Base-by-base conservation (phyloP, 495 filamentous ascomycete species). In the Saxophila tyrrhenica region DNA sequence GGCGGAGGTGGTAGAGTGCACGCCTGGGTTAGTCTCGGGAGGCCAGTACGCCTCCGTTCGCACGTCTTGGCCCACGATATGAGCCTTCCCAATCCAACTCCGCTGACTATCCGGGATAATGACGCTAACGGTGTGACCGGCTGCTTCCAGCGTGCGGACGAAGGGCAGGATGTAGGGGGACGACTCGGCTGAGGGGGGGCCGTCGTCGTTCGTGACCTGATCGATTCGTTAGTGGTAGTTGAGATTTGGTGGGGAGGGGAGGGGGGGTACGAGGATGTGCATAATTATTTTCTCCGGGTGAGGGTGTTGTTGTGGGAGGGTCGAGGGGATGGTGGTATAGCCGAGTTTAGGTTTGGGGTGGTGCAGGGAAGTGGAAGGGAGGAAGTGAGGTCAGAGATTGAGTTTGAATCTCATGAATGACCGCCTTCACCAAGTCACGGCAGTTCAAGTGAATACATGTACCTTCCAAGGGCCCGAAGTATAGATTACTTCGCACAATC, bases 31-130 rank as follows among this genome's bases (percentile, higher is more conserved):
- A 64, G 84, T 79, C 50, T 77, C 73, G 79, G 75, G 73, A 8
- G 86, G 85, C 52, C 47, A 58, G 74, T 90, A 98, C 70, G 95
- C 94, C n/a, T 81, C 82, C 2, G 90, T 88, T 55, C 84, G 86
- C 39, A 94, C 79, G 19, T 84, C 83, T 61, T 87, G 81, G 51
- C 88, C 88, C 56, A 95, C 83, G 42, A 96, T 81, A 65, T 97
- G 91, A 20, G 92, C 92, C 73, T 98, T 98, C 52, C 89, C 89
- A 61, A 98, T 96, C 92, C 92, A 98, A 50, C 87, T 94, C 46
- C 90, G 84, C 69, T 98, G 92, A 10, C 81, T 82, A 68, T 95
- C 83, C 0, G 92, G 92, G 2, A 98, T 79, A 54, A 92, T 79
- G 41, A 97, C 90, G 1, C 86, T 91, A 55, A 97, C 88, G 38